phyloP scores from a whole-genome alignment of 2,329 filamentous ascomycete genomes.

The Pleoardoris graminearum region DNA sequence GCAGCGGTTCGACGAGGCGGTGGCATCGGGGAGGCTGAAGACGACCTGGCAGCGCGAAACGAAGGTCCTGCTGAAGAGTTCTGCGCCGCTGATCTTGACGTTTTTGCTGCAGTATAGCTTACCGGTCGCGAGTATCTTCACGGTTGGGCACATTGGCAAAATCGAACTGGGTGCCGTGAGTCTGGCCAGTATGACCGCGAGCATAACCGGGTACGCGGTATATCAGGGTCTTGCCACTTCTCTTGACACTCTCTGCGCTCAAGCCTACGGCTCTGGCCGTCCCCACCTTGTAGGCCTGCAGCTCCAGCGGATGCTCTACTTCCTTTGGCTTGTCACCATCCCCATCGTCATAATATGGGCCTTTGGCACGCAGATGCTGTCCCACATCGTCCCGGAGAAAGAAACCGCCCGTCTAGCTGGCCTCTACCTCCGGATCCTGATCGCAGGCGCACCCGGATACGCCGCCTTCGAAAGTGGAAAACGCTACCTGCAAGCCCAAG shows the following conservation, averaged over 20 bases:
- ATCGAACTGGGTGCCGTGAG: constrained; percentile 54
- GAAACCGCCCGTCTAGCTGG: constrained; percentile 73
- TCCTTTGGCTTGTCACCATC: constrained; percentile 71
- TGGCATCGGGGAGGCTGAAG: constrained; percentile 76
- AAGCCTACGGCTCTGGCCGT: constrained; percentile 90
- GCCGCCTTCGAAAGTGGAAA: constrained; percentile 78
- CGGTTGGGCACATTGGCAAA: constrained; percentile 55
- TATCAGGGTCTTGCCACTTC: constrained; percentile 76
- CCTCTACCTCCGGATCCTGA: constrained; percentile 70
- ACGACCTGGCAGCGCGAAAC: constrained; percentile 91
- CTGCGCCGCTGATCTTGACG: constrained; percentile 50
- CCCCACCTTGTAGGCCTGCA: constrained; percentile 86
- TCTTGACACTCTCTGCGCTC: constrained; percentile 88
- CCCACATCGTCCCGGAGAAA: constrained; percentile 68
- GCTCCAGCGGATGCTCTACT: constrained; percentile 78
- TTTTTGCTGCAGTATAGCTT: constrained; percentile 55
- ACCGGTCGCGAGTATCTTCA: constrained; percentile 54
- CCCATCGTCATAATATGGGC: constrained; percentile 75
- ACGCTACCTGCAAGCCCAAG: constrained; percentile 86
- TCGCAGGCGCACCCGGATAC: constrained; percentile 74
- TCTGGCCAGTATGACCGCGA: constrained; percentile 54
- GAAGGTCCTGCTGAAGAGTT: constrained; percentile 69
- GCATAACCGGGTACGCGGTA: constrained; percentile 53
- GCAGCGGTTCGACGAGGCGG: constrained; percentile 65
- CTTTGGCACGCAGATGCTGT: constrained; percentile 66